Conservation (phyloP, 352 stramenopile species). For the Phytopythium litorale region DNA sequence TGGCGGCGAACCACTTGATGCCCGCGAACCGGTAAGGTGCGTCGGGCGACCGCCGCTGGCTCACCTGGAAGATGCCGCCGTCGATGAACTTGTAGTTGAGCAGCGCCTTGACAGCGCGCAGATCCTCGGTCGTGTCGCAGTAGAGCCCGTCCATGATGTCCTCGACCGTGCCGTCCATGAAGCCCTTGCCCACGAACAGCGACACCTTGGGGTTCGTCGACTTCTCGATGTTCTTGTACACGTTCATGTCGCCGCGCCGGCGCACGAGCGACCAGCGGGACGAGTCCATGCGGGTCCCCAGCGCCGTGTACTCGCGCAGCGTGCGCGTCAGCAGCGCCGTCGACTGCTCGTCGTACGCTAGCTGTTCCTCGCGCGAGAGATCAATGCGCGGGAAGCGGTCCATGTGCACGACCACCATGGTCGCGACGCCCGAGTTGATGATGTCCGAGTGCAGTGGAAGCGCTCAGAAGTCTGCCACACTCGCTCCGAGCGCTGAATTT, state of each 20-base stretch:
- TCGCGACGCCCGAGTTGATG: background rate
- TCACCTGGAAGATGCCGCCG: constrained; percentile 27
- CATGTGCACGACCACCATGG: constrained; percentile 7
- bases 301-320: constrained; percentile 22
- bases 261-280: constrained; percentile 22
- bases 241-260: constrained; percentile 20
- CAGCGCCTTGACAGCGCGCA: constrained; percentile 25
- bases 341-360: constrained; percentile 22
- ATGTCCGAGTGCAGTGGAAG: background rate
- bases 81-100: constrained; percentile 35
- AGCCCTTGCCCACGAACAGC: constrained; percentile 26
- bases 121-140: constrained; percentile 27
- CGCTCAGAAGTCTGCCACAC: background rate
- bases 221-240: constrained; percentile 30
- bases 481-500: background rate
- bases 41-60: constrained; percentile 19
- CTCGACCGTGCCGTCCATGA: constrained; percentile 29
- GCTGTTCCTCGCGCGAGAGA: constrained; percentile 22
- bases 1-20: constrained; percentile 39
- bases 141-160: constrained; percentile 43
- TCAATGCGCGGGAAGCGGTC: constrained; percentile 26
- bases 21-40: constrained; percentile 25
- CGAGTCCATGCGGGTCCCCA: constrained; percentile 12
- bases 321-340: constrained; percentile 16
- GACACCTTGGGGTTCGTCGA: constrained; percentile 20